Evolutionary conservation across 805 yeast genomes (phyloP), one percentile per base, ranked within the genome.

Genomic region (Wickerhamomyces ciferrii): DNA sequence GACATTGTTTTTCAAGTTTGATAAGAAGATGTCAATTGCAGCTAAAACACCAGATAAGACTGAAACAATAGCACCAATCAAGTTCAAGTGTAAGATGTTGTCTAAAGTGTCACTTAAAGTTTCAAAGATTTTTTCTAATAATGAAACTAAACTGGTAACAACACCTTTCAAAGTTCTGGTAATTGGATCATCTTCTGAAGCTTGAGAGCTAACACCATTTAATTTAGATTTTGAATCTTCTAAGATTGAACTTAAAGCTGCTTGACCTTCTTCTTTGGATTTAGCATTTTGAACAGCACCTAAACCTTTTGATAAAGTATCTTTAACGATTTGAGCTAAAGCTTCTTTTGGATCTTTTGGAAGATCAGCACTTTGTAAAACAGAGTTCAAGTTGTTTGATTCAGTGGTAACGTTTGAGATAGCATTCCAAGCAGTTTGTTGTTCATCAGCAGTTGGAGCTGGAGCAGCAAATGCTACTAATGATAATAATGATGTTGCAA

Each of bases 351-450:
- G n/a, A 17, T 31, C 44, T 21, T 29, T 15, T 17, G 35, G 34
- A n/a, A 45, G 10, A 18, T 41, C 42, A 31, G 25, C 25, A 20
- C 45, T 32, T 42, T 42, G 48, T 18, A 29, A 8, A 29, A 39
- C 43, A 18, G 45, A 47, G 21, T 11, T 31, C 14, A 32, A 41
- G n/a, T 25, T 38, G 25, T 44, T 37, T 15, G 13, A 14, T 7
- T 44, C 44, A 11, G n/a, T 18, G 35, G 55, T 45, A 11, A 17
- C 38, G 18, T 50, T 48, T 35, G 21, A 21, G 32, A 53, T 44
- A 5, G 31, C 31, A 14, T 27, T 27, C 31, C 31, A 27, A 27
- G 31, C 31, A 27, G 31, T 7, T 27, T 27, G 31, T 27, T 27
- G 31, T 27, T 27, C 31, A 27, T 27, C 35, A n/a, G 35, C 35